These are phyloP conservation scores for Spiraea crenata DNA, from an alignment of 331 rosid genomes.

Conservation along the genomic window DNA sequence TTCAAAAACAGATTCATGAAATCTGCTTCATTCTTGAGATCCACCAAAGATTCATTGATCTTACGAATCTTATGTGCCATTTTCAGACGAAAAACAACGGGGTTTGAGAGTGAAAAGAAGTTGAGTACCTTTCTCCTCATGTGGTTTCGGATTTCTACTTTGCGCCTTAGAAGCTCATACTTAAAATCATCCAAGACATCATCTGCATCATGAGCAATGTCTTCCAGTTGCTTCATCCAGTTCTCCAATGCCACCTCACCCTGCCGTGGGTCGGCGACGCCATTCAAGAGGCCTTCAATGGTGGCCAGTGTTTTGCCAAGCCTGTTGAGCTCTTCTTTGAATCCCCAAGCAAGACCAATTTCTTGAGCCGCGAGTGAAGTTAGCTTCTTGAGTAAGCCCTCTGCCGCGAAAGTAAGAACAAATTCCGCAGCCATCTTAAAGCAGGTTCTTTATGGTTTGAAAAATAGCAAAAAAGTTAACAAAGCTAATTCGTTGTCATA, in stretches of 20 bases:
- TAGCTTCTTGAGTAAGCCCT: not conserved
- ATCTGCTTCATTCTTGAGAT: not conserved
- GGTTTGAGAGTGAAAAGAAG: constrained; percentile 16
- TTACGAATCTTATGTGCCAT: not conserved
- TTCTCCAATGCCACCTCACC: no score
- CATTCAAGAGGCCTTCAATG: not conserved
- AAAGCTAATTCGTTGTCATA: no score
- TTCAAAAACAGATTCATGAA: not conserved
- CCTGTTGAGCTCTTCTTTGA: not conserved
- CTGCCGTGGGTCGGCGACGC: not conserved
- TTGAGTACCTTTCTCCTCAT: not conserved
- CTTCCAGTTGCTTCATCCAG: constrained; percentile 12
- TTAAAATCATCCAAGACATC: constrained; percentile 10
- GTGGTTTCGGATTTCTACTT: not conserved
- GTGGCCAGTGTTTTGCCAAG: not conserved
- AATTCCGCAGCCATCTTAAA: not conserved
- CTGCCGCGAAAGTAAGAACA: not conserved
- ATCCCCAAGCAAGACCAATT: not conserved
- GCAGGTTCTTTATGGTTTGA: no score
- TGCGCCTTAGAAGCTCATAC: constrained; percentile 4
- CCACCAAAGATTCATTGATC: not conserved
- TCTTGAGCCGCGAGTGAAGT: not conserved
- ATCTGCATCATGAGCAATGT: not conserved
- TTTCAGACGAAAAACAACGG: not conserved
- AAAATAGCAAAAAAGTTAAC: no score